Evolutionary conservation across 2,329 filamentous ascomycete species (phyloP).

Genomic region (Trichoderma atrobrunneum): DNA sequence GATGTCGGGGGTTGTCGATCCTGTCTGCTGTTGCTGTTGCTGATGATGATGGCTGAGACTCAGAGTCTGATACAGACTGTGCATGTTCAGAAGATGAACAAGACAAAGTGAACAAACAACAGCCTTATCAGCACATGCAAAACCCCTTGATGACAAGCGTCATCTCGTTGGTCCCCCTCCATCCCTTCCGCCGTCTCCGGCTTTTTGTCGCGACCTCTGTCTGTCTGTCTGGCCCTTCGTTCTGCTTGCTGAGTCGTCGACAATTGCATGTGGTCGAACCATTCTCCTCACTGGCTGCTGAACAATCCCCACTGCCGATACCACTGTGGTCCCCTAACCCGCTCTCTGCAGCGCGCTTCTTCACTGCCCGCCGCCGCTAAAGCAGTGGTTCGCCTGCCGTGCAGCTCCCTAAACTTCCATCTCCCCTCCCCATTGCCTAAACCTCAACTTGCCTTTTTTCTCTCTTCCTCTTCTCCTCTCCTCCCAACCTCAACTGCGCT

Average conservation of each 20-base stretch:
- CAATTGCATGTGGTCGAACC: conserved; percentile 10
- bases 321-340: conserved; percentile 6
- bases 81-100: background rate
- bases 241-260: background rate
- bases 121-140: background rate
- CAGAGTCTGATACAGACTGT: background rate
- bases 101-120: background rate
- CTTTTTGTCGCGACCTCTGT: background rate
- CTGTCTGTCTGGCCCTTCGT: too few relatives aligned
- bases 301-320: background rate
- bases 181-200: background rate
- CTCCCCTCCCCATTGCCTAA: background rate
- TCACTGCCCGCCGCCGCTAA: background rate
- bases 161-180: background rate
- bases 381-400: conserved; percentile 1
- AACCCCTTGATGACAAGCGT: background rate
- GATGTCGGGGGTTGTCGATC: background rate
- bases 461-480: background rate
- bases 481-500: conserved; percentile 13
- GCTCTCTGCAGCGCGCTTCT: conserved; percentile 7
- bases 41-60: background rate
- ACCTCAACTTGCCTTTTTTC: background rate
- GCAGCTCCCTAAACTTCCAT: background rate
- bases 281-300: background rate
- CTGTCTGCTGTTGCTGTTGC: background rate